Percentiles rank a stretch among this genome's conserved stretches.
These are phyloP conservation scores for Scedosporium boydii DNA, from an alignment of 2,329 filamentous ascomycete species.

Conservation along the genomic window DNA sequence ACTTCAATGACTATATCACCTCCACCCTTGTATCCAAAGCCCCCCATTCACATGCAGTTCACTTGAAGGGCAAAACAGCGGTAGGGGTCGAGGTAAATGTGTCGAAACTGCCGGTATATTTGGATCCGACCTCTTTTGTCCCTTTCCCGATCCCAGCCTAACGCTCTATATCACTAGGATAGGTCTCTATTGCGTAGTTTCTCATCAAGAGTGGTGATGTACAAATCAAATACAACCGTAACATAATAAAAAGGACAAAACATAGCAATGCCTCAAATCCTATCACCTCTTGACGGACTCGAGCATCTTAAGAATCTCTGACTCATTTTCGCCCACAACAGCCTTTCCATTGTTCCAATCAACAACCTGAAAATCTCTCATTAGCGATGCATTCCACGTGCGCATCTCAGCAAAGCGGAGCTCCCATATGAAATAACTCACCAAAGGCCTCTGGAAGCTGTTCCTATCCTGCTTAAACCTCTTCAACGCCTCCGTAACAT, in stretches of 20 bases:
- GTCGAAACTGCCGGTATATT: too few relatives aligned
- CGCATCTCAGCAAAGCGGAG: background rate
- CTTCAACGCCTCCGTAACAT: constrained; percentile 68
- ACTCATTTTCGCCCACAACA: constrained; percentile 69
- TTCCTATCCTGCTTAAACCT: constrained; percentile 62
- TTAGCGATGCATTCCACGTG: constrained; percentile 13
- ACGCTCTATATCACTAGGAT: background rate
- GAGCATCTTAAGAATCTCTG: constrained; percentile 78
- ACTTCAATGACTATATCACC: too few relatives aligned
- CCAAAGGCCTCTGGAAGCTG: constrained; percentile 67
- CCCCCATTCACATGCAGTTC: too few relatives aligned
- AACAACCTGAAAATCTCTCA: constrained; percentile 43
- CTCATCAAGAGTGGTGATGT: background rate
- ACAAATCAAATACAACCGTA: background rate
- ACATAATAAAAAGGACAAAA: background rate
- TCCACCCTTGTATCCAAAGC: too few relatives aligned
- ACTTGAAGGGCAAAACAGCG: too few relatives aligned
- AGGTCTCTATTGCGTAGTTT: background rate
- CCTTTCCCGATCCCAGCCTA: background rate
- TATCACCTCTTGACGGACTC: constrained; percentile 35
- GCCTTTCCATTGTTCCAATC: constrained; percentile 92
- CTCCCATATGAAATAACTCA: constrained; percentile 33
- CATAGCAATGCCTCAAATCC: background rate
- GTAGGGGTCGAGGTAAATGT: too few relatives aligned
- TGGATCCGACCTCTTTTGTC: too few relatives aligned